Conservation (phyloP, 495 filamentous ascomycete species). For the Trichocladium antarcticum region DNA sequence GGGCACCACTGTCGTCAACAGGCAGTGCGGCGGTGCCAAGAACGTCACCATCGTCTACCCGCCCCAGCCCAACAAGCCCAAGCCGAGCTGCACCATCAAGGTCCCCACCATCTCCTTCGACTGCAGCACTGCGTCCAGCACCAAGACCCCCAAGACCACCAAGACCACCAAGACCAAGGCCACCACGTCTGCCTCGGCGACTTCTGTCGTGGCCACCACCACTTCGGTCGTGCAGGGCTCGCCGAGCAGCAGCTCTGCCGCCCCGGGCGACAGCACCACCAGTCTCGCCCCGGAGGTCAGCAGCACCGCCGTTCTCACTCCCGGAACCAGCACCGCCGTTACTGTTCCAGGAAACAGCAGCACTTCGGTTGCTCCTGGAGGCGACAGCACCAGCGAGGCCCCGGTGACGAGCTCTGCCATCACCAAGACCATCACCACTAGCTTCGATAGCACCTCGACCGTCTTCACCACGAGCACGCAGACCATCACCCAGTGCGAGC, state of each 20-base stretch:
- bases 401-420: not conserved
- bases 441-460: conserved; percentile 44
- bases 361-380: not conserved
- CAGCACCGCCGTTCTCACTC: not conserved
- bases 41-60: conserved; percentile 67
- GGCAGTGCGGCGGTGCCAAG: conserved; percentile 83
- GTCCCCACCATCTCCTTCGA: conserved; percentile 73
- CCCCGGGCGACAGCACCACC: conserved; percentile 13
- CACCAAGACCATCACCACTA: conserved; percentile 24
- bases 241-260: conserved; percentile 9
- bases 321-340: not conserved
- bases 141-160: conserved; percentile 25
- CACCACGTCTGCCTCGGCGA: conserved; percentile 12
- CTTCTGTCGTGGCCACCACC: not conserved
- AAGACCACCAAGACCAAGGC: conserved; percentile 18
- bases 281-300: not conserved
- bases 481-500: conserved; percentile 50
- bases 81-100: conserved; percentile 53
- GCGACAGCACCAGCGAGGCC: conserved; percentile 2
- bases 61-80: conserved; percentile 38
- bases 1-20: conserved; percentile 62
- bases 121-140: conserved; percentile 48
- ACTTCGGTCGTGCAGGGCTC: conserved; percentile 1
- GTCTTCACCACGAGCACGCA: conserved; percentile 48
- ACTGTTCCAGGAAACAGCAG: conserved; percentile 2